Evolutionary conservation across 2,329 filamentous ascomycete genomes (phyloP).

Genomic region (Pseudogymnoascus sp.): DNA sequence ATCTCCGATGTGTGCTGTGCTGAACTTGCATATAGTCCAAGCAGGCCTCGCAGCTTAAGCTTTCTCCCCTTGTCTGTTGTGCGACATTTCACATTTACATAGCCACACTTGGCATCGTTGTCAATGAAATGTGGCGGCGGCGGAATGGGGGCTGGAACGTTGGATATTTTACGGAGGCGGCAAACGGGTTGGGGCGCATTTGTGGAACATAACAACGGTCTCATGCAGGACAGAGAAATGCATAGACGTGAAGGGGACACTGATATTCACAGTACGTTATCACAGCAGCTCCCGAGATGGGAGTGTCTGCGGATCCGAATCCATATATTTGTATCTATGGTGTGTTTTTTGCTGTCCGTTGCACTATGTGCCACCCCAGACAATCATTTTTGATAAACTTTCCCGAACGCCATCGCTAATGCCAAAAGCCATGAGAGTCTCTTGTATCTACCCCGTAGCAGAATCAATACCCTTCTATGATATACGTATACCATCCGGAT

Average conservation of each 20-base stretch:
- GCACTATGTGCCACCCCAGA: background rate
- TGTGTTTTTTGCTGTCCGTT: background rate
- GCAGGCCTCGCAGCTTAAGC: conserved; percentile 1
- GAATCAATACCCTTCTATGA: background rate
- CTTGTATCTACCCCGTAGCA: background rate
- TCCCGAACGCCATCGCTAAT: conserved; percentile 3
- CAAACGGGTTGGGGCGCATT: background rate
- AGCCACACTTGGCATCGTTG: conserved; percentile 4
- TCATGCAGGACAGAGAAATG: background rate
- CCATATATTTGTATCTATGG: background rate
- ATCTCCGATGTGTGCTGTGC: background rate
- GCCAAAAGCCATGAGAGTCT: background rate
- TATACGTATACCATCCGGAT: background rate
- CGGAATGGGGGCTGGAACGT: background rate
- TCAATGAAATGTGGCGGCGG: background rate
- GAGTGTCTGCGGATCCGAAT: background rate
- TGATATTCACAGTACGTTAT: background rate
- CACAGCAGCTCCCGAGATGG: background rate
- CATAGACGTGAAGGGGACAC: background rate
- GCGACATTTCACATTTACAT: background rate
- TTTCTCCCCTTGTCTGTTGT: background rate
- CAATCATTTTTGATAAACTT: background rate
- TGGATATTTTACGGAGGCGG: background rate
- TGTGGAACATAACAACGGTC: background rate
- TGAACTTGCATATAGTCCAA: background rate